Percentiles rank a stretch among this genome's conserved stretches.
phyloP scores from a whole-genome alignment of 345 rosid genomes.

The Erucastrum elatum region DNA sequence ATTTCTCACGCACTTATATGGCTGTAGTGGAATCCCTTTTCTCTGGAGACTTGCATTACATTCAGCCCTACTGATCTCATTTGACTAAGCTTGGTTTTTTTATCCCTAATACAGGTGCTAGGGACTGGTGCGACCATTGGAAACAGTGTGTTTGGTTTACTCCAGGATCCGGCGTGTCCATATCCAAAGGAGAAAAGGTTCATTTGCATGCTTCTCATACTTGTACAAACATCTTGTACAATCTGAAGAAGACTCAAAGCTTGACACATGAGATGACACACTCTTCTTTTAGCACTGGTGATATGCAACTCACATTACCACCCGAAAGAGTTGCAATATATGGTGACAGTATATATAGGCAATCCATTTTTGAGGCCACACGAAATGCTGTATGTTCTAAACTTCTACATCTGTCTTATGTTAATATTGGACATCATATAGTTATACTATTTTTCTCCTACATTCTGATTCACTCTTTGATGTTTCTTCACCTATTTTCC shows the following conservation, averaged over 20 bases:
- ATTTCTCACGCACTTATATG: conserved; percentile 4
- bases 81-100: background rate
- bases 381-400: conserved; percentile 56
- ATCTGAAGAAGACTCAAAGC: conserved; percentile 45
- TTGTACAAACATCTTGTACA: conserved; percentile 62
- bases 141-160: conserved; percentile 93
- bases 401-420: conserved; percentile 8
- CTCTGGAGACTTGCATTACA: background rate
- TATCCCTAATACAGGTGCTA: conserved; percentile 42
- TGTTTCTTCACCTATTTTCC: conserved; percentile 39
- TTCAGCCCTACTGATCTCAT: conserved; percentile 13
- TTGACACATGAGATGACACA: conserved; percentile 31
- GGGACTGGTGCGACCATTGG: conserved; percentile 98
- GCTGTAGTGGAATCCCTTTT: conserved; percentile 9
- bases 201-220: conserved; percentile 64
- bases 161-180: conserved; percentile 55
- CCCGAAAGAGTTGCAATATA: conserved; percentile 80
- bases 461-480: background rate
- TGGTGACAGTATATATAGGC: conserved; percentile 72
- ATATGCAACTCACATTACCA: conserved; percentile 58
- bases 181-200: conserved; percentile 60
- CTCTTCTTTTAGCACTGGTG: conserved; percentile 34
- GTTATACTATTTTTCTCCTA: background rate
- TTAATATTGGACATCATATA: background rate
- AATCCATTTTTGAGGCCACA: conserved; percentile 55